A percentile compares a stretch with the other conserved stretches of the same genome.
phyloP scores from a whole-genome alignment of 2,329 filamentous ascomycete species.

The Penicillium psychrosexuale region DNA sequence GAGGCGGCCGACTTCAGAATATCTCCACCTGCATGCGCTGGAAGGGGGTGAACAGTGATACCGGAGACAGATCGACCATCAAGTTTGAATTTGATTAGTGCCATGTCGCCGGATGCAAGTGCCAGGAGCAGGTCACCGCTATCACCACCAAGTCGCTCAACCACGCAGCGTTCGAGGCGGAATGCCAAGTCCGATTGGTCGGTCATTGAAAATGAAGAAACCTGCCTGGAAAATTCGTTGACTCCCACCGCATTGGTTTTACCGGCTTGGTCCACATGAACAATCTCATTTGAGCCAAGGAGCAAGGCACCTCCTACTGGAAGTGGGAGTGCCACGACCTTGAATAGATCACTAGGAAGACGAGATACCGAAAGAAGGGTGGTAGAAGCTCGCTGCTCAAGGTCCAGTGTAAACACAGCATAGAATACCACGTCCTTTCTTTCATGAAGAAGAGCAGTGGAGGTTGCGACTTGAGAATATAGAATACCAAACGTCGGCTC shows the following conservation, averaged over 20 bases:
- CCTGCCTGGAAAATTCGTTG: conserved; percentile 80
- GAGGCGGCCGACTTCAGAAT: conserved; percentile 63
- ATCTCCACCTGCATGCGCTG: conserved; percentile 60
- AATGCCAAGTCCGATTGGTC: conserved; percentile 81
- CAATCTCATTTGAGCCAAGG: conserved; percentile 82
- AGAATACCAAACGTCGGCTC: conserved; percentile 96
- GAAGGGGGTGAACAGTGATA: conserved; percentile 67
- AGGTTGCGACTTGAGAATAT: conserved; percentile 70
- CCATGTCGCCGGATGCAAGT: conserved; percentile 69
- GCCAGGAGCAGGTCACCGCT: conserved; percentile 82
- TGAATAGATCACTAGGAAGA: conserved; percentile 82
- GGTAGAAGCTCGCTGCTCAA: conserved; percentile 90
- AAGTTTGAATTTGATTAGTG: conserved; percentile 75
- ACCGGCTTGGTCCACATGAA: conserved; percentile 93
- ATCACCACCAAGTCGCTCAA: conserved; percentile 73
- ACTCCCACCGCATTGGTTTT: conserved; percentile 90
- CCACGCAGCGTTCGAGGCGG: conserved; percentile 73
- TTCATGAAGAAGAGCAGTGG: conserved; percentile 68
- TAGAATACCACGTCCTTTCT: conserved; percentile 84
- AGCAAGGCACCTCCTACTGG: conserved; percentile 87
- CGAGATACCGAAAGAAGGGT: conserved; percentile 82
- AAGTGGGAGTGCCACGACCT: conserved; percentile 75
- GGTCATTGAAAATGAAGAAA: conserved; percentile 76
- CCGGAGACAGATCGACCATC: conserved; percentile 91
- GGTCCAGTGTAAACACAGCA: conserved; percentile 90